A percentile compares a stretch with the other conserved stretches of the same genome.
Conservation (phyloP, 495 filamentous ascomycete species). For the Penicillium dipodomyicola region DNA sequence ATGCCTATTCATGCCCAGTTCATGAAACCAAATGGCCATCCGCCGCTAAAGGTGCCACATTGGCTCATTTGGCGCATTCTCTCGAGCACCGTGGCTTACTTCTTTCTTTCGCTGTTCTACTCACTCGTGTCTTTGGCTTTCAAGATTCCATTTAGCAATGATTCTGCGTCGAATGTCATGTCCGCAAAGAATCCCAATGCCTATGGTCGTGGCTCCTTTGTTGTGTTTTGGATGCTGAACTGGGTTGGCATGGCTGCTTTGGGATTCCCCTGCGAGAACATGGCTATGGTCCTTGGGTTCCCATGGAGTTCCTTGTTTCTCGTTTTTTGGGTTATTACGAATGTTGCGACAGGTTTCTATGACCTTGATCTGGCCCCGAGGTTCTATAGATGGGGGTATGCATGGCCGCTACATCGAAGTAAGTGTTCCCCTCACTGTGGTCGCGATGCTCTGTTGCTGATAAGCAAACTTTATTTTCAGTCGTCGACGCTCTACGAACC, state of each 20-base stretch:
- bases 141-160: constrained; percentile 58
- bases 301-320: constrained; percentile 70
- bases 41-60: constrained; percentile 58
- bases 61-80: constrained; percentile 60
- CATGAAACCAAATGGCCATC: constrained; percentile 50
- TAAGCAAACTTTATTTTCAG: constrained; percentile 18
- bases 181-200: constrained; percentile 51
- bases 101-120: constrained; percentile 67
- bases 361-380: constrained; percentile 54
- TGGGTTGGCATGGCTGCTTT: constrained; percentile 67
- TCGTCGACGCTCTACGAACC: constrained; percentile 62
- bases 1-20: constrained; percentile 64
- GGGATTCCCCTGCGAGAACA: constrained; percentile 69
- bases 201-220: constrained; percentile 60
- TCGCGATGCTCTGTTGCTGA: neutral
- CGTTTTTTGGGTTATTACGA: constrained; percentile 76
- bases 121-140: constrained; percentile 64
- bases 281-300: constrained; percentile 64
- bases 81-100: constrained; percentile 61
- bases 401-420: constrained; percentile 68
- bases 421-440: constrained; percentile 16
- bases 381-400: constrained; percentile 69
- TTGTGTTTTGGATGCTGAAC: constrained; percentile 75
- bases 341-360: constrained; percentile 66
- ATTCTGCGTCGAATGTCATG: constrained; percentile 41